Percentiles rank a stretch among this genome's conserved stretches.
Conservation (phyloP, 495 filamentous ascomycete genomes). For the Talaromyces ruber region DNA sequence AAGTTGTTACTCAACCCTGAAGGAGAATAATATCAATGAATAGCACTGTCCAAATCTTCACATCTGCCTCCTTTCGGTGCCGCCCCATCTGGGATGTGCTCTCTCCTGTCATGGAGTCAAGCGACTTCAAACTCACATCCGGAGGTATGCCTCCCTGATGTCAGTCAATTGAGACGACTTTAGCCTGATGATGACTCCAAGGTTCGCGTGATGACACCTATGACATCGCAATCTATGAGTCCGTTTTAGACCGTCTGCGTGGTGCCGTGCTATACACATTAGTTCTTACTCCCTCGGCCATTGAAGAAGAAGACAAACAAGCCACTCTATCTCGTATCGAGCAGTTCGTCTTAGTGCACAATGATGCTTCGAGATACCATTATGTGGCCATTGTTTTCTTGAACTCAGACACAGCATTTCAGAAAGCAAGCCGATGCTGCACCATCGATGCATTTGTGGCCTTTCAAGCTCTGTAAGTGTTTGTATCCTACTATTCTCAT, state of each 20-base stretch:
- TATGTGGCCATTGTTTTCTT: slow-evolving; percentile 45
- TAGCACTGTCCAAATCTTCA: slow-evolving; percentile 18
- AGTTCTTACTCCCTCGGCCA: slow-evolving; percentile 42
- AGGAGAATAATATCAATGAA: neutral
- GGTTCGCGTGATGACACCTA: neutral
- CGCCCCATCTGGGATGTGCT: slow-evolving; percentile 41
- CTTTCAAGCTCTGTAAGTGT: slow-evolving; percentile 23
- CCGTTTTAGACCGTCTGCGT: neutral
- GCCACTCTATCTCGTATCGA: slow-evolving; percentile 32
- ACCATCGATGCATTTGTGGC: slow-evolving; percentile 16
- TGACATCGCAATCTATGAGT: slow-evolving; percentile 12
- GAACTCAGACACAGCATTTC: slow-evolving; percentile 22
- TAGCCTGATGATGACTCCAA: slow-evolving; percentile 34
- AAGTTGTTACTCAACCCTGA: neutral
- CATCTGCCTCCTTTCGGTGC: slow-evolving; percentile 48
- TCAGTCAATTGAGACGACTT: slow-evolving; percentile 14
- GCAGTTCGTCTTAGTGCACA: slow-evolving; percentile 34
- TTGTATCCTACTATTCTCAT: neutral
- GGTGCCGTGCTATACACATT: slow-evolving; percentile 32
- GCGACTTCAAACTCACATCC: slow-evolving; percentile 22
- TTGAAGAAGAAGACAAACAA: slow-evolving; percentile 17
- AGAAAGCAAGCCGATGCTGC: slow-evolving; percentile 9
- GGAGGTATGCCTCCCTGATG: slow-evolving; percentile 31
- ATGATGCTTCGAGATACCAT: slow-evolving; percentile 17
- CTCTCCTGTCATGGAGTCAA: slow-evolving; percentile 31